Evolutionary conservation across 2,329 filamentous ascomycete species (phyloP).

Genomic region (Fusarium palustre): DNA sequence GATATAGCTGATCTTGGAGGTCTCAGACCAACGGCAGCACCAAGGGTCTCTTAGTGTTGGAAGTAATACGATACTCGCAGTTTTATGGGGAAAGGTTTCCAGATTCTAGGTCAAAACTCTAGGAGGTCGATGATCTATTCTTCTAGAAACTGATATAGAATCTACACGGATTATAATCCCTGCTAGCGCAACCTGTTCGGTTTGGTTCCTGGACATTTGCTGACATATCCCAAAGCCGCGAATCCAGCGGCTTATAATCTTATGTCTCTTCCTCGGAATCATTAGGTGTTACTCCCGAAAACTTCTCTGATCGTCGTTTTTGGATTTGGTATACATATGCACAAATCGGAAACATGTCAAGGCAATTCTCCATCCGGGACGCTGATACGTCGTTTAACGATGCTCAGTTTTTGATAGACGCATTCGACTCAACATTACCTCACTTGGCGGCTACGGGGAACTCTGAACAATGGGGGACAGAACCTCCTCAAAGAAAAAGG

Average conservation of each 20-base stretch:
- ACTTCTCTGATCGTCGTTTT: not conserved
- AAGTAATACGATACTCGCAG: not conserved
- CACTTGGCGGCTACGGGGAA: slow-evolving; percentile 46
- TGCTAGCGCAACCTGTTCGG: slow-evolving; percentile 37
- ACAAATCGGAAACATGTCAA: slow-evolving; percentile 29
- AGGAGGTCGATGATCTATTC: slow-evolving; percentile 5
- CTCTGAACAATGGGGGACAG: slow-evolving; percentile 47
- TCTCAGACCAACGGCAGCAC: not conserved
- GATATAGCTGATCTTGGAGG: not conserved
- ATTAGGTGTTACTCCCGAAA: not conserved
- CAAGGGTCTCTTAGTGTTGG: not conserved
- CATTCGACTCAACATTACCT: slow-evolving; percentile 49
- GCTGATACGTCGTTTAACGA: slow-evolving; percentile 41
- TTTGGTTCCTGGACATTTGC: slow-evolving; percentile 12
- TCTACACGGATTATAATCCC: slow-evolving; percentile 32
- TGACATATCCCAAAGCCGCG: slow-evolving; percentile 29
- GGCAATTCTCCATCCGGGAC: slow-evolving; percentile 43
- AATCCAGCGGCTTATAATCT: not conserved
- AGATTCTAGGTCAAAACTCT: slow-evolving; percentile 11
- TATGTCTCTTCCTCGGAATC: not conserved
- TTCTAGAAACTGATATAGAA: slow-evolving; percentile 32
- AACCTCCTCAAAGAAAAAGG: slow-evolving; percentile 44
- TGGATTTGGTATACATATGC: not conserved
- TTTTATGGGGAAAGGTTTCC: not conserved
- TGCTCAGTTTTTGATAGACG: slow-evolving; percentile 47